Base-by-base conservation (phyloP, 1,284 basidiomycete genomes). In the Cryptococcus sp. region DNA sequence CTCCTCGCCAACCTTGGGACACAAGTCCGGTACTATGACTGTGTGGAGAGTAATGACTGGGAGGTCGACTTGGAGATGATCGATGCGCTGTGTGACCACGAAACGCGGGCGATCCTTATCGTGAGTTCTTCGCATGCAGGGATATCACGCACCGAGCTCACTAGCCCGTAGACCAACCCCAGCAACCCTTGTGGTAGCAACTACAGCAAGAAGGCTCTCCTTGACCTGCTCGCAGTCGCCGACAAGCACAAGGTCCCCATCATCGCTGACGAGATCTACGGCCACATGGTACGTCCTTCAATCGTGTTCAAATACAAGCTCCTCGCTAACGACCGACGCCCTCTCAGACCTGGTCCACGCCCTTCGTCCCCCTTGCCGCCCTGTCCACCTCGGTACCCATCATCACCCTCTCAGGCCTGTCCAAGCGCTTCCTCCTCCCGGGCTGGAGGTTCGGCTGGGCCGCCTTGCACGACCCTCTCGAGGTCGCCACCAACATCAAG, bases 381-480 rank as follows among this genome's bases (percentile, higher is more conserved):
- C 59, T 78, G 13, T 72, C 69, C 37, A 61, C 55, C 8, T 52
- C 64, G 3, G 68, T 75, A 1, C 77, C 77, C 11, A 66, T 74
- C 40, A 56, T 78, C 49, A 73, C 72, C 33, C 60, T 77, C 37
- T 72, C 70, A 4, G 77, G 74, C 12, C 62, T 78, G 2, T 77
- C 76, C 15, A 78, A 78, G 60, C 65, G 77, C 9, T 78, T 76
- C 68, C 63, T 78, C 21, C 52, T 72, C 0, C 73, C 70, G 8
- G 75, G 77, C 7, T 75, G 72, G 72, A 62, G 75, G n/a, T 65
- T 72, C 52, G 76, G 77, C 2, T 78, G 75, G 76, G 56, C 73
- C 28, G 62, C 66, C 4, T 50, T 77, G 0, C 75, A 77, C 60
- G 77, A 78, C 57, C 75, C 75, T 4, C 59, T 69, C 6, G 57